Conservation (phyloP, 768 basidiomycete genomes). For the Lenzites betulinus region DNA sequence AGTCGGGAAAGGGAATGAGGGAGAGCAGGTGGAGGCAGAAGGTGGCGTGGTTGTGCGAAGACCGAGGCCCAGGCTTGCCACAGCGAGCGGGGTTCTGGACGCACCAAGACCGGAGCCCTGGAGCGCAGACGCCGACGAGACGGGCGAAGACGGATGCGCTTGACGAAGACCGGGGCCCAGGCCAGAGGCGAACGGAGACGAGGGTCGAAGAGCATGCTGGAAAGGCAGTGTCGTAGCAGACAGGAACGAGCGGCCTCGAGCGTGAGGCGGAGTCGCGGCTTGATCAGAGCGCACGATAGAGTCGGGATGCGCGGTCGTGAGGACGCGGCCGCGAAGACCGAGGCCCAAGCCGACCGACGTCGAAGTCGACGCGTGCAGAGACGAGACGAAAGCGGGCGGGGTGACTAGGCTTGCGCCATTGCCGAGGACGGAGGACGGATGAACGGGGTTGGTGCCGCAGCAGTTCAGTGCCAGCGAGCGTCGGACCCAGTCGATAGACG, state of each 20-base stretch:
- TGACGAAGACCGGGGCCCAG: not conserved
- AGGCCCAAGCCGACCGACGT: not conserved
- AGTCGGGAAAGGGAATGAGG: not conserved
- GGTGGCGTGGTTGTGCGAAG: not conserved
- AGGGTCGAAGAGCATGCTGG: not conserved
- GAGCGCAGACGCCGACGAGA: not conserved
- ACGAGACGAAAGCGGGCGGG: not conserved
- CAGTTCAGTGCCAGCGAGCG: conserved; percentile 32
- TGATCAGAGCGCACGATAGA: not conserved
- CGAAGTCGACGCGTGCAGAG: not conserved
- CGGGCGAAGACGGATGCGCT: not conserved
- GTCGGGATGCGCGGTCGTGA: not conserved
- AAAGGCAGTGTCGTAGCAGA: not conserved
- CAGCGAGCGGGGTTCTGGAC: not conserved
- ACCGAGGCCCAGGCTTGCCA: not conserved
- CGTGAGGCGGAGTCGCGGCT: not conserved
- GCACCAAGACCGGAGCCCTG: not conserved
- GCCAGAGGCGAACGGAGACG: not conserved
- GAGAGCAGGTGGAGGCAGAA: not conserved
- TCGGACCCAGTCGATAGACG: conserved; percentile 36
- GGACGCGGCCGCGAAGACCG: not conserved
- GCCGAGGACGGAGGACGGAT: not conserved
- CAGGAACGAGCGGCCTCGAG: not conserved
- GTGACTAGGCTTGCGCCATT: too few relatives aligned
- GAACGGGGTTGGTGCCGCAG: conserved; percentile 7